Conservation (phyloP, 495 filamentous ascomycete genomes). For the Echria macrotheca region DNA sequence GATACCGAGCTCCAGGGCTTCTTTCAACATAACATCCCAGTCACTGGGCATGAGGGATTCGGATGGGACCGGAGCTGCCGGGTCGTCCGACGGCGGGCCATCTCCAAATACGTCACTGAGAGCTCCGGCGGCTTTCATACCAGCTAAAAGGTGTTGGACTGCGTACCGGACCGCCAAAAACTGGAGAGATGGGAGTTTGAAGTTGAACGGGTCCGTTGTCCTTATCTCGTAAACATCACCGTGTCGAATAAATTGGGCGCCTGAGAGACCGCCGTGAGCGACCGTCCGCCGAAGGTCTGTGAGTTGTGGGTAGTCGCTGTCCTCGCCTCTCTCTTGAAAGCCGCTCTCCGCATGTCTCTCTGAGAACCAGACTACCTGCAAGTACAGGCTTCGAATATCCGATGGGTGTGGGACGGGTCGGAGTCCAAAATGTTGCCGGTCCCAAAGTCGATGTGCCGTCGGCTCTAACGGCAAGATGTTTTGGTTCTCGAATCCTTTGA, state of each 20-base stretch:
- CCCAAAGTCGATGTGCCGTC: neutral
- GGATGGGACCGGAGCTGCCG: neutral
- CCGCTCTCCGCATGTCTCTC: slow-evolving; percentile 8
- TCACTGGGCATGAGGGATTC: neutral
- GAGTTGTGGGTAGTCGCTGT: slow-evolving; percentile 2
- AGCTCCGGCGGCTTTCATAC: slow-evolving; percentile 6
- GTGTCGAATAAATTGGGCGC: slow-evolving; percentile 4
- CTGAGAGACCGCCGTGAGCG: neutral
- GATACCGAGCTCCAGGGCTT: slow-evolving; percentile 3
- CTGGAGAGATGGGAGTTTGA: neutral
- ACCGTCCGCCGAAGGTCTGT: slow-evolving; percentile 5
- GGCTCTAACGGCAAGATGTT: slow-evolving; percentile 2
- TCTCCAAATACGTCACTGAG: slow-evolving; percentile 6
- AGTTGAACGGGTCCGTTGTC: neutral
- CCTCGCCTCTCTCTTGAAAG: neutral
- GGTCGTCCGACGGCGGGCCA: neutral
- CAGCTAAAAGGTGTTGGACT: neutral
- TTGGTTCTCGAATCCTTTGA: neutral
- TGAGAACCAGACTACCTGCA: slow-evolving; percentile 10
- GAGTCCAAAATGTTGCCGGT: neutral
- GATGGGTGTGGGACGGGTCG: slow-evolving; percentile 2
- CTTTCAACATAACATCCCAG: slow-evolving; percentile 1
- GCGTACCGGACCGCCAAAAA: neutral
- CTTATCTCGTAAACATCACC: slow-evolving; percentile 8
- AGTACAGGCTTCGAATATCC: neutral